These are phyloP conservation scores for Chrysopogon serrulatus DNA, from an alignment of 176 grass and related monocot genomes.

Conservation along the genomic window DNA sequence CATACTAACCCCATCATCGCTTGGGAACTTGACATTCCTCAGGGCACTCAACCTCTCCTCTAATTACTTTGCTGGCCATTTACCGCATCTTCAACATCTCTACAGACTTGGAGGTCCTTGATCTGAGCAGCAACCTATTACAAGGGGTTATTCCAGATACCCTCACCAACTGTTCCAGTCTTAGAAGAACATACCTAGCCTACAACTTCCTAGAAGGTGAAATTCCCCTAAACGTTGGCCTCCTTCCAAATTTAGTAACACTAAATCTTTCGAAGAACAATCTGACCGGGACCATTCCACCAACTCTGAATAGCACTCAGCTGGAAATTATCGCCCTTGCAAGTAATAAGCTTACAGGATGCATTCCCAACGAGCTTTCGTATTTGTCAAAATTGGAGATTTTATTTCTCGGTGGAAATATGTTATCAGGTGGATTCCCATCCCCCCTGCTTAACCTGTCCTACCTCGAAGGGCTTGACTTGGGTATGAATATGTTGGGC, in stretches of 20 bases:
- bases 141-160: background rate
- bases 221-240: slow-evolving; percentile 6
- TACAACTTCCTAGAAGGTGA: background rate
- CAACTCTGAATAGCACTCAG: background rate
- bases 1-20: background rate
- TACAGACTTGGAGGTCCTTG: background rate
- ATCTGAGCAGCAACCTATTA: background rate
- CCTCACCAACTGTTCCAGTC: background rate
- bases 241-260: background rate
- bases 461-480: too few relatives aligned
- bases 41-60: background rate
- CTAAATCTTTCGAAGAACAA: background rate
- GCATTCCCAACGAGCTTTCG: background rate
- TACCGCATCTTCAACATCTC: background rate
- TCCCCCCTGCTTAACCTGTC: too few relatives aligned
- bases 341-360: background rate
- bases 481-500: too few relatives aligned
- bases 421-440: background rate
- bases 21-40: background rate
- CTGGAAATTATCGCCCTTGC: background rate
- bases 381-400: accelerated
- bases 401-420: background rate
- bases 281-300: slow-evolving; percentile 23
- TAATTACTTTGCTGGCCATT: background rate
- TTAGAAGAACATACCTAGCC: background rate